Evolutionary conservation across 352 stramenopile species (phyloP).

Genomic region (Phytophthora citrophthora): DNA sequence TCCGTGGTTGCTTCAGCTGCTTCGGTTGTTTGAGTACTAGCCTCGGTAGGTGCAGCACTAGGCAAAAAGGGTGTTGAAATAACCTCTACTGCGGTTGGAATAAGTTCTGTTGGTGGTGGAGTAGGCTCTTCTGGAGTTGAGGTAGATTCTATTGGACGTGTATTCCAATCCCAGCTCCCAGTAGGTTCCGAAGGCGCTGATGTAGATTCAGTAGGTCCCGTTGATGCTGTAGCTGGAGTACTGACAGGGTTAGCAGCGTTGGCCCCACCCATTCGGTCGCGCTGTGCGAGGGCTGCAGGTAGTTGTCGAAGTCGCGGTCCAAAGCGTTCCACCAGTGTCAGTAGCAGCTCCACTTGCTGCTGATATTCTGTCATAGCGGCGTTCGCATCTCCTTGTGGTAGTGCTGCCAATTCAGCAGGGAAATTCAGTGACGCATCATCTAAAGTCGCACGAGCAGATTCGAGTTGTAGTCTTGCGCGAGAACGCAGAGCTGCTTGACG

Average conservation of each 20-base stretch:
- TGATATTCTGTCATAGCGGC: slow-evolving; percentile 43
- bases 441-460: slow-evolving; percentile 50
- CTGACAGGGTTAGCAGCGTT: not conserved
- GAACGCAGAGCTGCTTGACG: slow-evolving; percentile 42
- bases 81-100: not conserved
- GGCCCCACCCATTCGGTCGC: slow-evolving; percentile 28
- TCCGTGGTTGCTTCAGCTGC: not conserved
- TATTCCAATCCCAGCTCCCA: no score
- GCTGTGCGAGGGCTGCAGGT: slow-evolving; percentile 47
- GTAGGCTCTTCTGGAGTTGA: not conserved
- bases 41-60: not conserved
- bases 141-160: not conserved
- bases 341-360: slow-evolving; percentile 56
- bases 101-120: not conserved
- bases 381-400: slow-evolving; percentile 28
- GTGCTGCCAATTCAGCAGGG: slow-evolving; percentile 19
- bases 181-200: not conserved
- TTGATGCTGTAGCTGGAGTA: not conserved
- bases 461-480: slow-evolving; percentile 42
- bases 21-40: not conserved
- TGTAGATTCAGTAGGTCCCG: not conserved
- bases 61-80: no score
- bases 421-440: slow-evolving; percentile 47
- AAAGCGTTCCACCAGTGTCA: slow-evolving; percentile 55
- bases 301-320: slow-evolving; percentile 53